A percentile compares a stretch with the other conserved stretches of the same genome.
phyloP scores from a whole-genome alignment of 164 flowering plant genomes.

The Aristolochia californica region DNA sequence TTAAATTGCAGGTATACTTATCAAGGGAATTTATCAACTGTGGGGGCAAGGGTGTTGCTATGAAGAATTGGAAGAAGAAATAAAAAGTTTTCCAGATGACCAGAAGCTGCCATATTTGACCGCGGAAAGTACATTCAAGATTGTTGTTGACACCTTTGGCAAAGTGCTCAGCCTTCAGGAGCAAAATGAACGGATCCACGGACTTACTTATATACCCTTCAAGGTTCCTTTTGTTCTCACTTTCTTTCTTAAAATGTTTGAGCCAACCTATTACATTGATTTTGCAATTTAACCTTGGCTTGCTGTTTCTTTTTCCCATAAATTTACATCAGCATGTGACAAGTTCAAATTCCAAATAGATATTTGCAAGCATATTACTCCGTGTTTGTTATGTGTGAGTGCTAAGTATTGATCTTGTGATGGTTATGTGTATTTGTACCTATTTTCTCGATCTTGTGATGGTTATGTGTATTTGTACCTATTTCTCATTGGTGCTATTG shows the following conservation, averaged over 20 bases:
- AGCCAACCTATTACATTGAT: too few species aligned
- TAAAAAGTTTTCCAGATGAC: slow-evolving; percentile 62
- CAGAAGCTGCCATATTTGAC: slow-evolving; percentile 57
- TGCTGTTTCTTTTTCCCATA: too few species aligned
- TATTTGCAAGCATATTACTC: too few species aligned
- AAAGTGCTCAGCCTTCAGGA: slow-evolving; percentile 63
- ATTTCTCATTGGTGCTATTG: too few species aligned
- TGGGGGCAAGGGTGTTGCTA: slow-evolving; percentile 90
- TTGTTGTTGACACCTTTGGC: slow-evolving; percentile 76
- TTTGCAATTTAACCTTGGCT: too few species aligned
- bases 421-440: too few species aligned
- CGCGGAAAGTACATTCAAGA: slow-evolving; percentile 58
- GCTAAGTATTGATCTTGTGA: too few species aligned
- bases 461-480: too few species aligned
- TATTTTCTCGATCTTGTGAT: too few species aligned
- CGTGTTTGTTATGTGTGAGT: too few species aligned
- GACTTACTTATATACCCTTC: slow-evolving; percentile 67
- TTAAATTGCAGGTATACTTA: slow-evolving; percentile 61
- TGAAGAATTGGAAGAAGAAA: slow-evolving; percentile 70
- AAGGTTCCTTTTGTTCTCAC: slow-evolving; percentile 33
- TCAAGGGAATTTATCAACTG: slow-evolving; percentile 93
- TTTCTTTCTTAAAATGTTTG: neutral
- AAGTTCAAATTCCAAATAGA: too few species aligned
- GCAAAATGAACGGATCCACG: slow-evolving; percentile 57
- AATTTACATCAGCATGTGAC: too few species aligned